These are phyloP conservation scores for Colletotrichum acutatum DNA, from an alignment of 2,329 filamentous ascomycete species.

Conservation along the genomic window DNA sequence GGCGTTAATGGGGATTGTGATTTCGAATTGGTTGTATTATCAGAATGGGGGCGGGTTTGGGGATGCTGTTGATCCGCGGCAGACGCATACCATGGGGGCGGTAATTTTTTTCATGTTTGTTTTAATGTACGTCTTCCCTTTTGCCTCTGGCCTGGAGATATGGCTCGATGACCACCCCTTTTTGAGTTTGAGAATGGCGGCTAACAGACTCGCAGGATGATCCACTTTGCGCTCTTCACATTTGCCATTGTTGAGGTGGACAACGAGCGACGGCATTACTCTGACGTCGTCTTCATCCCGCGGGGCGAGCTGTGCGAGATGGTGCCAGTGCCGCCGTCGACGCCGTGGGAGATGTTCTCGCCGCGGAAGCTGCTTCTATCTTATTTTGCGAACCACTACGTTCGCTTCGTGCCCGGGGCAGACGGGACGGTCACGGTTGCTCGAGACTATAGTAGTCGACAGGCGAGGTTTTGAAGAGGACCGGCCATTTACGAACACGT, in stretches of 20 bases:
- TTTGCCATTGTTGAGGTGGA: conserved; percentile 35
- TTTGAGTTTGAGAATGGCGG: background rate
- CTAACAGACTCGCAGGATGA: conserved; percentile 3
- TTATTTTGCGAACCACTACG: conserved; percentile 36
- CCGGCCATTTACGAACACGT: background rate
- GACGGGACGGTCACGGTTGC: conserved; percentile 34
- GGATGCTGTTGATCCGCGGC: background rate
- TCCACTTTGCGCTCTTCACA: conserved; percentile 36
- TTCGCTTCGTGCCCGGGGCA: conserved; percentile 30
- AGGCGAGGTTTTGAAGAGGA: conserved; percentile 27
- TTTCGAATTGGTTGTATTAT: background rate
- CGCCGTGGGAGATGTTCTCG: conserved; percentile 28
- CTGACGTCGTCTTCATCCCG: conserved; percentile 35
- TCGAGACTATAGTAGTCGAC: conserved; percentile 31
- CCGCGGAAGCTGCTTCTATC: conserved; percentile 27
- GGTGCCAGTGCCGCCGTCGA: conserved; percentile 33
- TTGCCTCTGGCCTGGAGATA: no score
- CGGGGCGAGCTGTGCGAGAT: conserved; percentile 20
- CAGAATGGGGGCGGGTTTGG: background rate
- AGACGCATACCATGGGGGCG: background rate
- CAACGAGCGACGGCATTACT: conserved; percentile 19
- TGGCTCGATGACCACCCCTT: no score
- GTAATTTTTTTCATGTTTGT: conserved; percentile 28
- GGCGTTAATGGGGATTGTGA: background rate
- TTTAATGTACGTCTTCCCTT: conserved; percentile 1